Base-by-base conservation (phyloP, 495 filamentous ascomycete genomes). In the Penicillium silybi region DNA sequence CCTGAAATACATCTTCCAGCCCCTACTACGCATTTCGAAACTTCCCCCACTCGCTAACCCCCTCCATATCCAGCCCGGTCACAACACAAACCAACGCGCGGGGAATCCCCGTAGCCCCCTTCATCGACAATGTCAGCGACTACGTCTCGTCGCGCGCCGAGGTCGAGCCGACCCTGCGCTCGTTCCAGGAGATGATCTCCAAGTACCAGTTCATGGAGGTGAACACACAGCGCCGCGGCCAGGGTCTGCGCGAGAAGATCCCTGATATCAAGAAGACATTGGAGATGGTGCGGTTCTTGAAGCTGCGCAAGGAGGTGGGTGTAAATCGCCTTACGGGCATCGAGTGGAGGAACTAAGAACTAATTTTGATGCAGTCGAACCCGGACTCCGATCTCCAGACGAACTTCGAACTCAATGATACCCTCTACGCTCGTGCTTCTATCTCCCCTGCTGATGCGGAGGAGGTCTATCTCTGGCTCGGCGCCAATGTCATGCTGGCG, bases 201-300 rank as follows among this genome's bases (percentile, higher is more conserved):
- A 97, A 98, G 78, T 98, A 98, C 74, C 95, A 97, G 69, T 98
- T 97, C 73, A 98, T 98, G 93, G 90, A 97, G 76, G 78, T 86
- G 59, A 97, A 96, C 73, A 88, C 89, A 22, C 85, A 92, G 61
- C 78, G 88, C 43, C 83, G 93, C 41, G 85, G 85, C n/a, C 78
- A 77, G 10, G 90, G 91, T 15, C 73, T 97, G 40, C 87, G 84
- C 65, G 93, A 97, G 58, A 98, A 97, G 78, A 87, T 97, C 61
- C 93, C 93, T 1, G 93, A 98, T 67, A 97, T 98, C 58, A 84
- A 87, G 56, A 97, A 96, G 79, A 97, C 95, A n/a, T 70, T 97
- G 56, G 95, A 97, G 29, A 96, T 89, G 39, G 92, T 97, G 18
- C 74, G 73, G 42, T 98, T 97, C 56, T 66, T 98, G 49, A 82